Conservation (phyloP, 169 alveolate species). For the Plasmodium reichenowi region DNA sequence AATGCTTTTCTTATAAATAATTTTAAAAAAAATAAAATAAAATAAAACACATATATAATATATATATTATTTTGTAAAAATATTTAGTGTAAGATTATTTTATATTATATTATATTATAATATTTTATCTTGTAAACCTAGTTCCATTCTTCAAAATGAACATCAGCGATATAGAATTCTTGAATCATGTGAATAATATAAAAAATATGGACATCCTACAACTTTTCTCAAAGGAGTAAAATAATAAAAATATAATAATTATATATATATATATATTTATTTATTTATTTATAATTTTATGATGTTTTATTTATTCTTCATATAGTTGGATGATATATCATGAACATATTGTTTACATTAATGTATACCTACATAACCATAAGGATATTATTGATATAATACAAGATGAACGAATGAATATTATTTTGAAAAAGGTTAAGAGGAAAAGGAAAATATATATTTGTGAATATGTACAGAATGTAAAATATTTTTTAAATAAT, state of each 20-base stretch:
- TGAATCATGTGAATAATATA: slow-evolving; percentile 27
- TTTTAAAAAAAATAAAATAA: no score
- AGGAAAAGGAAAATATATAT: no score
- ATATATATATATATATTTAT: no score
- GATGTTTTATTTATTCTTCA: not conserved
- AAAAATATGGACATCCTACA: slow-evolving; percentile 10
- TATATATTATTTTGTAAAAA: no score
- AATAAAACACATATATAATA: no score
- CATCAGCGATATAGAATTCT: slow-evolving; percentile 42
- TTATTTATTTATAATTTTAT: no score
- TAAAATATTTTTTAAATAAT: no score
- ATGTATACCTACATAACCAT: slow-evolving; percentile 38
- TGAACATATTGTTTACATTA: slow-evolving; percentile 44
- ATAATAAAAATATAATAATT: slow-evolving; percentile 6
- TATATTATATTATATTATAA: no score
- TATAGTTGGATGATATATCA: slow-evolving; percentile 58
- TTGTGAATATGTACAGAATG: no score
- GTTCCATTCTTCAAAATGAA: slow-evolving; percentile 30
- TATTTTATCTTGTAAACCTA: no score
- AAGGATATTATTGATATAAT: slow-evolving; percentile 37
- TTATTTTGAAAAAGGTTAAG: slow-evolving; percentile 24
- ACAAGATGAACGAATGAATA: slow-evolving; percentile 26
- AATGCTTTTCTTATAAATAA: no score
- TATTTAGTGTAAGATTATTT: no score
- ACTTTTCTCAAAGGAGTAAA: slow-evolving; percentile 51